Conservation (phyloP, 2,329 filamentous ascomycete species). For the Talaromyces sp. region DNA sequence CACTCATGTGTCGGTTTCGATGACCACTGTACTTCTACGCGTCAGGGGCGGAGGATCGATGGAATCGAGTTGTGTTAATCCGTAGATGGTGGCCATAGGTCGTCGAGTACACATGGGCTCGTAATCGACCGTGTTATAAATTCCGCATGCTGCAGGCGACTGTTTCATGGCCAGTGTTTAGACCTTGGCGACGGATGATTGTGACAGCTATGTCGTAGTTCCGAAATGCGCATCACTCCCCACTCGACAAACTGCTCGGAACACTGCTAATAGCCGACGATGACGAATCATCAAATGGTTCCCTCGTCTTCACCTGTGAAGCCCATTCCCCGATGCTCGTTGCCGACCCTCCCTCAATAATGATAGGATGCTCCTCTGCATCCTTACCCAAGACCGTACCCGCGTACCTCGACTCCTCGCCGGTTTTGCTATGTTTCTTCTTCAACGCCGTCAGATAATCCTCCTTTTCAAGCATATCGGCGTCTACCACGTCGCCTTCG, state of each 20-base stretch:
- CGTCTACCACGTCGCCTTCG: conserved; percentile 49
- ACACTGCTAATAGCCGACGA: conserved; percentile 40
- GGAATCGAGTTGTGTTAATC: background rate
- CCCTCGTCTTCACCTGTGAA: conserved; percentile 33
- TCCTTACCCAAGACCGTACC: conserved; percentile 77
- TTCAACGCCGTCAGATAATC: conserved; percentile 76
- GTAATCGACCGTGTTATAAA: background rate
- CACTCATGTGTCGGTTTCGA: background rate
- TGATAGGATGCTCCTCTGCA: conserved; percentile 66
- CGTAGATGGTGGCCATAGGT: background rate
- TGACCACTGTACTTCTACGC: background rate
- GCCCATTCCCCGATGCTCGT: conserved; percentile 63
- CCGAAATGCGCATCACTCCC: conserved; percentile 31
- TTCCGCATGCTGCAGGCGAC: background rate
- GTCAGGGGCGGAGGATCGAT: background rate
- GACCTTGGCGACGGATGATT: background rate
- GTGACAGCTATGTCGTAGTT: background rate
- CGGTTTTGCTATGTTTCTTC: conserved; percentile 86
- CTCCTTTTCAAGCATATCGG: conserved; percentile 55
- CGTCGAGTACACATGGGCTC: background rate
- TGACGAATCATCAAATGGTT: conserved; percentile 29
- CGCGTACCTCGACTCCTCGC: conserved; percentile 79
- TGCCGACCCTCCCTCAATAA: conserved; percentile 72
- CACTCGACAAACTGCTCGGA: conserved; percentile 39
- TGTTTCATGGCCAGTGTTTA: background rate